Base-by-base conservation (phyloP, 2,329 filamentous ascomycete genomes). In the Pleurostoma richardsiae region DNA sequence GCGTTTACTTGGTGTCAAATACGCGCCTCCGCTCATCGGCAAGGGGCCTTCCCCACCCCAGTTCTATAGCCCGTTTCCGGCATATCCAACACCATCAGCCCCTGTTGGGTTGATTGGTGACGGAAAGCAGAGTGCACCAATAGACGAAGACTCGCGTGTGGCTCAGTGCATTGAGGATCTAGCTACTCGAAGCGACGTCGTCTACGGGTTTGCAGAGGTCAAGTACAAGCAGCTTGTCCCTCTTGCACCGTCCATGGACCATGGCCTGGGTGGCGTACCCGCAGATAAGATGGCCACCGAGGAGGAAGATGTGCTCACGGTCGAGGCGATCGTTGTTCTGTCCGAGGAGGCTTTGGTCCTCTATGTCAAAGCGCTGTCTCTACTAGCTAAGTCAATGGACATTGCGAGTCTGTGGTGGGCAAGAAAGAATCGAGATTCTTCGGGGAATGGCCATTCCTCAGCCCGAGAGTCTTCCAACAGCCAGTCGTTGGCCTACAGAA, bases 211-310 rank as follows among this genome's bases (percentile, higher is more conserved):
- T 66, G 94, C 94, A 5, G 92, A 99, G 68, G 92, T 99, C 61
- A 99, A 99, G 67, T 96, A 95, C 68, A 94, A 95, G 66, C 94
- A 99, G 66, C 78, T 99, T n/a, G 82, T 96, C 43, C 94, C 94
- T 3, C 72, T 94, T 40, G 83, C 89, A 1, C 94, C 92, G 1
- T 92, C 88, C 0, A 80, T 79, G 54, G 83, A 88, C 42, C 82
- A 86, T 54, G 83, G 82, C 5, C 75, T 90, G 4, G 84, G 85
- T 5, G 82, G 84, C 10, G 65, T 78, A n/a, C 69, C 71, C 4
- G 61, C 71, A 6, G 81, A 85, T 4, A 73, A 77, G 58, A 60
- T 74, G 52, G 65, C 68, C 8, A 62, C 67, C 10, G 79, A 82
- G 8, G 87, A 88, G 11, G 88, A 88, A 44, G 81, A 88, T 38